Conservation (phyloP, 2,329 filamentous ascomycete genomes). For the Colletotrichum eremochloae region DNA sequence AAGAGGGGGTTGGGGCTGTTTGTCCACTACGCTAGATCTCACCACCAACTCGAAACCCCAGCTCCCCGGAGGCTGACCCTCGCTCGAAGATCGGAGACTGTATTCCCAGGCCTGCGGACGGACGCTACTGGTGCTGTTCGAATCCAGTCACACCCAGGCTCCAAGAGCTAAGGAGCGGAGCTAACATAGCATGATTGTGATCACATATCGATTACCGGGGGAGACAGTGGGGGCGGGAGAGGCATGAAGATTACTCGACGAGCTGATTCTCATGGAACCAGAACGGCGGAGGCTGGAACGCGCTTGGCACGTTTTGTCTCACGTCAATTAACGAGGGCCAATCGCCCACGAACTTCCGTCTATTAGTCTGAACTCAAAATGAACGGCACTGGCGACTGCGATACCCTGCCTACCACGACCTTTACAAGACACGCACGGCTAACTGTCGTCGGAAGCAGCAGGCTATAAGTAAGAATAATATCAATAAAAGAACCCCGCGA, state of each 20-base stretch:
- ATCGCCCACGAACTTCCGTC: conserved; percentile 1
- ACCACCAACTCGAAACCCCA: no score
- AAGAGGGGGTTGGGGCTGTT: not conserved
- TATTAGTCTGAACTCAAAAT: conserved; percentile 34
- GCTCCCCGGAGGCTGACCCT: not conserved
- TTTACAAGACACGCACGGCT: not conserved
- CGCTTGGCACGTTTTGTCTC: not conserved
- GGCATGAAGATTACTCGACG: not conserved
- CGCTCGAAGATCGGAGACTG: not conserved
- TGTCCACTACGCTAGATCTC: not conserved
- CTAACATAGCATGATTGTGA: not conserved
- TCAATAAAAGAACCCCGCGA: no score
- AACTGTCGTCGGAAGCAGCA: not conserved
- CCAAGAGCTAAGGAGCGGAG: not conserved
- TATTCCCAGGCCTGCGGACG: not conserved
- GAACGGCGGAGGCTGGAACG: not conserved
- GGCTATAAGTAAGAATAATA: no score
- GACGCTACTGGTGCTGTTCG: not conserved
- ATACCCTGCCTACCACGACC: not conserved
- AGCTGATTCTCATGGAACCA: not conserved
- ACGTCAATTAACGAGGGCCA: not conserved
- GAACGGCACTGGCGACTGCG: not conserved
- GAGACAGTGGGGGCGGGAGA: not conserved
- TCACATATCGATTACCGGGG: conserved; percentile 10
- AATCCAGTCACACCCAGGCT: not conserved